These are phyloP conservation scores for Pochonia chlamydosporia DNA, from an alignment of 2,329 filamentous ascomycete species.

Conservation along the genomic window DNA sequence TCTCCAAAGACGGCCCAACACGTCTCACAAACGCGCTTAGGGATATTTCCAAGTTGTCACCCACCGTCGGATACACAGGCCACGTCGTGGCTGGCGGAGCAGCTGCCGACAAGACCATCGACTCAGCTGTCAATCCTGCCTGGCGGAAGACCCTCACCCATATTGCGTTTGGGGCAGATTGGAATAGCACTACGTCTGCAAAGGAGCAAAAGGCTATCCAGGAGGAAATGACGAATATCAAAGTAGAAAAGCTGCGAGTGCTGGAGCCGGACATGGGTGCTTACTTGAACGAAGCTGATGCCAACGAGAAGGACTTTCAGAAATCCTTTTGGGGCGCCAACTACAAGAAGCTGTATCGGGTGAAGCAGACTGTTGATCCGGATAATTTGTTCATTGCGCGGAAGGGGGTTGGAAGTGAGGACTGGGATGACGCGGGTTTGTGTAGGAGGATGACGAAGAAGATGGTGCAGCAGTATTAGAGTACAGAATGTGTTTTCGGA, in stretches of 20 bases:
- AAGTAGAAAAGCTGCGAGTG: conserved; percentile 15
- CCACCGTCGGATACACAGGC: conserved; percentile 12
- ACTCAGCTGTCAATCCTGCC: conserved; percentile 33
- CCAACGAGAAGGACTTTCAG: conserved; percentile 30
- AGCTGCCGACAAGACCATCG: conserved; percentile 18
- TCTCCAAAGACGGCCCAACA: conserved; percentile 15
- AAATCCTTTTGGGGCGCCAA: conserved; percentile 30
- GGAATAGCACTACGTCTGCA: conserved; percentile 14
- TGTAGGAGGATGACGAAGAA: conserved; percentile 2
- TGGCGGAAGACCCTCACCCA: conserved; percentile 34
- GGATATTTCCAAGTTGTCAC: conserved; percentile 7
- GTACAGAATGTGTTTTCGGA: too few species aligned
- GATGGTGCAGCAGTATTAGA: not conserved
- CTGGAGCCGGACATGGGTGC: conserved; percentile 19
- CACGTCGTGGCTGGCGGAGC: conserved; percentile 9
- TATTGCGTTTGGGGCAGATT: conserved; percentile 20
- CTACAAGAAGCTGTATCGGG: conserved; percentile 24
- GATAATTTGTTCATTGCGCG: conserved; percentile 28
- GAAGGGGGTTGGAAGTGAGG: conserved; percentile 31
- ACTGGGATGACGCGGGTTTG: conserved; percentile 21
- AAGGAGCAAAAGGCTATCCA: not conserved
- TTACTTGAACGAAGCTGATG: conserved; percentile 27
- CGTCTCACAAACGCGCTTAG: conserved; percentile 18
- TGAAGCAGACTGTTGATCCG: conserved; percentile 31
- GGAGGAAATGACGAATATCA: conserved; percentile 22